Evolutionary conservation across 1,284 basidiomycete species (phyloP).

Genomic region (Sporisorium graminicola): DNA sequence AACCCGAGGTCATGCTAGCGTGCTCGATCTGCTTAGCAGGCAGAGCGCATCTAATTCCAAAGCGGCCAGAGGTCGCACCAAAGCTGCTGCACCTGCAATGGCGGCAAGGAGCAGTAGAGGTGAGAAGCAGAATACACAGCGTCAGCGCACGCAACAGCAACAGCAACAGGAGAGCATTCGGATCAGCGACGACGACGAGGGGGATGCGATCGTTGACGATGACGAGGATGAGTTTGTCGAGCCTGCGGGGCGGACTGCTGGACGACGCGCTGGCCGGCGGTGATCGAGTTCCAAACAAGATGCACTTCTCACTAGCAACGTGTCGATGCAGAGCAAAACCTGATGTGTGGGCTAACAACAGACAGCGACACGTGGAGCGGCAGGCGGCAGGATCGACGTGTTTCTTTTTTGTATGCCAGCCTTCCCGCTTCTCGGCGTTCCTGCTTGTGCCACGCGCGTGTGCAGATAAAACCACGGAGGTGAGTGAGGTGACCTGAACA

Average conservation of each 20-base stretch:
- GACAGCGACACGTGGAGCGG: slow-evolving; percentile 4
- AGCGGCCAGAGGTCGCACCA: not conserved
- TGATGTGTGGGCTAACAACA: slow-evolving; percentile 3
- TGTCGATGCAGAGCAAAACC: not conserved
- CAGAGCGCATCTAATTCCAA: not conserved
- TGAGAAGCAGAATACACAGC: not conserved
- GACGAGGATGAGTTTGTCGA: slow-evolving; percentile 47
- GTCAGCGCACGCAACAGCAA: slow-evolving; percentile 5
- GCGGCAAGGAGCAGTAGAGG: slow-evolving; percentile 7
- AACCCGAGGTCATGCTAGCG: slow-evolving; percentile 26
- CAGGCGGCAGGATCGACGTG: slow-evolving; percentile 14
- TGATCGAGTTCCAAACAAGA: not conserved
- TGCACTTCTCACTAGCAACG: not conserved
- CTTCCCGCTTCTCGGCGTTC: slow-evolving; percentile 14
- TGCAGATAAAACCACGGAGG: no score
- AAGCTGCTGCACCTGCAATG: slow-evolving; percentile 1
- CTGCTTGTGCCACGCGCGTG: not conserved
- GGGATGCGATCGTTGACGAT: slow-evolving; percentile 22
- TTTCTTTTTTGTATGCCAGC: not conserved
- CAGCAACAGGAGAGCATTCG: slow-evolving; percentile 41
- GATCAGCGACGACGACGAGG: slow-evolving; percentile 39
- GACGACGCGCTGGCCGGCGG: slow-evolving; percentile 15
- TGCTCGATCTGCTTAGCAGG: slow-evolving; percentile 37
- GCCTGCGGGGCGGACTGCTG: slow-evolving; percentile 11
- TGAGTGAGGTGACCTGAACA: no score